Percentiles rank a stretch among this genome's conserved stretches.
These are phyloP conservation scores for Boletus sp. DNA, from an alignment of 768 basidiomycete species.

Conservation along the genomic window DNA sequence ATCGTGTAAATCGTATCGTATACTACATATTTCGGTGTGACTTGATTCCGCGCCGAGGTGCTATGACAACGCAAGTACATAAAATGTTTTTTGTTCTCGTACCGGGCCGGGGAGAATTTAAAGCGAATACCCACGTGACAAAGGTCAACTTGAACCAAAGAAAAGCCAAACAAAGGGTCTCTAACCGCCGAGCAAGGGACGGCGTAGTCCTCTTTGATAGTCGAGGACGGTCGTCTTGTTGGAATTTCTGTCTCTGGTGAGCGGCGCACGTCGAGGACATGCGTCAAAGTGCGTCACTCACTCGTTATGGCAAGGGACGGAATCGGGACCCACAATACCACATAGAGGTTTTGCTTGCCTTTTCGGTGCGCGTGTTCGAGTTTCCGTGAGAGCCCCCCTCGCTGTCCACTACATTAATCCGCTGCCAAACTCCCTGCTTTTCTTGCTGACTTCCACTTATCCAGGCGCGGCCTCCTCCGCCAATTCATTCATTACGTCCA, in stretches of 20 bases:
- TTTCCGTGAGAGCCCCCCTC: constrained; percentile 29
- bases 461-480: constrained; percentile 75
- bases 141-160: constrained; percentile 56
- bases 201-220: too few relatives aligned
- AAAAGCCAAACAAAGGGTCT: constrained; percentile 37
- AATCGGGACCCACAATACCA: constrained; percentile 55
- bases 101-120: neutral
- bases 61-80: constrained; percentile 13
- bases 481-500: constrained; percentile 54
- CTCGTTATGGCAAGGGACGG: constrained; percentile 36
- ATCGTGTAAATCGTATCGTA: constrained; percentile 6
- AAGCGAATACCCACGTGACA: constrained; percentile 29
- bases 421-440: neutral
- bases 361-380: constrained; percentile 41
- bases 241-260: constrained; percentile 7
- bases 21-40: neutral
- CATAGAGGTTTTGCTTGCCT: constrained; percentile 41
- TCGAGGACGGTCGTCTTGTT: constrained; percentile 14
- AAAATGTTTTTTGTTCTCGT: constrained; percentile 11
- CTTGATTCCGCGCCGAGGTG: neutral
- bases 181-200: neutral
- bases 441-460: constrained; percentile 13
- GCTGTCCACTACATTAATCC: neutral
- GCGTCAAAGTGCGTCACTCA: constrained; percentile 13
- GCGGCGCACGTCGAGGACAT: constrained; percentile 3